Percentiles rank a stretch among this genome's conserved stretches.
Conservation (phyloP, 23 red algal genomes). For the Gracilaria caudata region DNA sequence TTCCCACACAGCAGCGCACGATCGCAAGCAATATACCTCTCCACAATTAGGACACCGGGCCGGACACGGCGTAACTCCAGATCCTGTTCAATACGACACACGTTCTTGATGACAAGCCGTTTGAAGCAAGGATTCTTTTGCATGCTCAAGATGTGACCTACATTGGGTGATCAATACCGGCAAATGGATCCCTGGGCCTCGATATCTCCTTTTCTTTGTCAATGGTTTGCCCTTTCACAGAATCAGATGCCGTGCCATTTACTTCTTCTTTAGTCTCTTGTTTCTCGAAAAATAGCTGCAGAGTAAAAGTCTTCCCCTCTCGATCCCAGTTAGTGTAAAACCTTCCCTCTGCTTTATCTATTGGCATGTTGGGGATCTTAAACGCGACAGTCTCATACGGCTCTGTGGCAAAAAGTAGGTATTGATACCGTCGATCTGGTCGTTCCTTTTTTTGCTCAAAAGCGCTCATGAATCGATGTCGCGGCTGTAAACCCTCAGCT, state of each 20-base stretch:
- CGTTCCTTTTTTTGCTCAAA: conserved; percentile 85
- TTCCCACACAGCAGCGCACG: no score
- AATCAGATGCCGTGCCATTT: neutral
- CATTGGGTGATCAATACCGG: conserved; percentile 12
- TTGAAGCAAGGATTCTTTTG: no score
- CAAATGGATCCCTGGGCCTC: conserved; percentile 12
- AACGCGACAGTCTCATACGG: conserved; percentile 97
- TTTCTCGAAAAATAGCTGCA: conserved; percentile 82
- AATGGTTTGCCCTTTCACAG: neutral
- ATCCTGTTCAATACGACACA: no score
- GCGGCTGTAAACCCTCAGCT: conserved; percentile 73
- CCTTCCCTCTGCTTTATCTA: conserved; percentile 71
- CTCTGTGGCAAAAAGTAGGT: conserved; percentile 88
- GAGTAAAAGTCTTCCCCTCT: conserved; percentile 61
- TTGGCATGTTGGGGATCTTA: conserved; percentile 87
- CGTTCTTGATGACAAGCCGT: no score
- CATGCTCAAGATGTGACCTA: neutral
- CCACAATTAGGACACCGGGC: no score
- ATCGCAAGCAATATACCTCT: no score
- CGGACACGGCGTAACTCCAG: no score
- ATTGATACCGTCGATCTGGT: conserved; percentile 81
- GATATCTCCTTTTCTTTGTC: neutral
- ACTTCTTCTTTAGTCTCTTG: neutral
- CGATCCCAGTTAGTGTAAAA: conserved; percentile 84
- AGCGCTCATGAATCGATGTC: conserved; percentile 94